These are phyloP conservation scores for Penicillium fuscoglaucum DNA, from an alignment of 2,329 filamentous ascomycete genomes.

Conservation along the genomic window DNA sequence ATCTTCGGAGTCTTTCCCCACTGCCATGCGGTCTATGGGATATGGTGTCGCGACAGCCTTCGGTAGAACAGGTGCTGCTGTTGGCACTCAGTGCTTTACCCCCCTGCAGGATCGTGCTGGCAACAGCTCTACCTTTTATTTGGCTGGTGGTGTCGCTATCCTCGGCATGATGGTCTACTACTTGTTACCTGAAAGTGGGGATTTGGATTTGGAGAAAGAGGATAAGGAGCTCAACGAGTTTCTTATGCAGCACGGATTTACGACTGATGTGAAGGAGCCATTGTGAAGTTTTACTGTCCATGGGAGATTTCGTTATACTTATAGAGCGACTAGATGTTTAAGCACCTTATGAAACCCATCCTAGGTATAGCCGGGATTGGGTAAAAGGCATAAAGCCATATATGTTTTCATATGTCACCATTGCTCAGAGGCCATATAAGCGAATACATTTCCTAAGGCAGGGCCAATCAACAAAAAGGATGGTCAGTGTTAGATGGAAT, in stretches of 20 bases:
- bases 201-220: conserved; percentile 31
- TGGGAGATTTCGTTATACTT: not conserved
- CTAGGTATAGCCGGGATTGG: no score
- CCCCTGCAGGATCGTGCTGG: conserved; percentile 33
- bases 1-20: conserved; percentile 36
- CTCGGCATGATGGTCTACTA: conserved; percentile 33
- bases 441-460: no score
- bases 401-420: no score
- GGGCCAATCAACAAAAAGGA: no score
- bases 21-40: conserved; percentile 35
- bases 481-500: no score
- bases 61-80: conserved; percentile 37
- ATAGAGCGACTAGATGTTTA: not conserved
- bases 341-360: no score
- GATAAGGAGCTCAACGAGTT: conserved; percentile 28
- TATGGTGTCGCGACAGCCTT: conserved; percentile 38
- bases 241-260: conserved; percentile 25
- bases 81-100: conserved; percentile 38
- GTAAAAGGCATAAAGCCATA: no score
- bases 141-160: conserved; percentile 32
- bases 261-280: conserved; percentile 5
- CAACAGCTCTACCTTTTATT: conserved; percentile 35
- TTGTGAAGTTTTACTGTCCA: not conserved
- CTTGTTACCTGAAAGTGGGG: conserved; percentile 34
- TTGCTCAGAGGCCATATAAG: no score